Base-by-base conservation (phyloP, 2,329 filamentous ascomycete species). In the Exophiala dermatitidis region DNA sequence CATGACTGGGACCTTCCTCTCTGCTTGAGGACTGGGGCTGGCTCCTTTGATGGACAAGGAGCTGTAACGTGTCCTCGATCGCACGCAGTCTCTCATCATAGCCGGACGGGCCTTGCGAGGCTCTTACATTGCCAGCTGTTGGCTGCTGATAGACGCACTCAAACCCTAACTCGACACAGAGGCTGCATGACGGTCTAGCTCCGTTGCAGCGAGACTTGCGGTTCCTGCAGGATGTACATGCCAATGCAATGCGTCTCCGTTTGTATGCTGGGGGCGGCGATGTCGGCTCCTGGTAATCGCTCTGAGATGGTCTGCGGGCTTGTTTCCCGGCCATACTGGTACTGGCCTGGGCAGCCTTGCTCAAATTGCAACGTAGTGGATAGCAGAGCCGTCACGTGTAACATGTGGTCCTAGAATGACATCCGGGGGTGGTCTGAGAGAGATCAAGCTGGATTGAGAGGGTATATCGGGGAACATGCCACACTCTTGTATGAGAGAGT, bases 121-220 rank as follows among this genome's bases (percentile, higher is more conserved):
- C 41, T 34, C 38, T 54, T 31, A 44, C 42, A 33, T 53, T 56
- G 29, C 48, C 53, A 4, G 56, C 56, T 2, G 56, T 48, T 2
- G 58, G 58, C 37, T 58, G 56, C 38, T 59, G 56, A 61, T 76
- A 76, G 32, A 68, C 60, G 58, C 74, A 76, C 6, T 74, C 71
- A 50, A 72, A 72, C 4, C 68, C 70, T 31, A 74, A 63, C 33
- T 71, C 67, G 10, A 54, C 59, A 51, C 73, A 76, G 28, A 67
- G 63, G n/a, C 68, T 69, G 55, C 73, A 76, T 41, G 67, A 67
- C 8, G 74, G 74, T 19, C 70, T 66, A 7, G 57, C 58, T 7
- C 73, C 72, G 63, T 76, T 71, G 50, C 74, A 76, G 65, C 73
- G 57, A 28, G 63, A 64, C 50, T 72, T 68, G 31, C 68, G 64